Base-by-base conservation (phyloP, 805 yeast species). In the Candida morakotiae region DNA sequence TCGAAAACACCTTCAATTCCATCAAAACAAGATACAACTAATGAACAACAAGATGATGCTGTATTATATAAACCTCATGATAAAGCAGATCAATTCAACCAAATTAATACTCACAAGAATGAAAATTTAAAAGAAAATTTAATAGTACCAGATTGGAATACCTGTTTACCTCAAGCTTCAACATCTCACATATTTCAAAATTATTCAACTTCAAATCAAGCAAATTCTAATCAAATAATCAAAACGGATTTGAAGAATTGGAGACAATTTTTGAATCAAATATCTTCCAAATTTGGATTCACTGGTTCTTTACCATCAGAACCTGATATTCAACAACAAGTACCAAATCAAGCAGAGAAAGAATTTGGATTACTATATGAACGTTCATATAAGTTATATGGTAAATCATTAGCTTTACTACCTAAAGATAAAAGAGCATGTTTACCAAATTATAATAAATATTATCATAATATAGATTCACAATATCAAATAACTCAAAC, bases 61-160 rank as follows among this genome's bases (percentile, higher is more conserved):
- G 72, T 67, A 3, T 54, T 67, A 39, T 67, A 67, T 47, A 66
- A 65, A 41, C 67, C 72, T 5, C 73, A 67, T 39, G 57, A 60
- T 35, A 57, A 64, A 34, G 54, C 71, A 5, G 48, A 55, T 22
- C 66, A 67, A 39, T 67, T 67, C 51, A 56, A 51, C 39, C 57
- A 64, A 40, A 65, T 67, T 42, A 64, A 67, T 44, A 67, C 71
- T 6, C 73, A 66, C 47, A 65, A 62, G 41, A 67, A 67, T 48
- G 72, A 67, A 43, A 65, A 67, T 49, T 45, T 67, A 27, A 44
- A 42, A 26, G 70, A 64, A 34, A 67, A 67, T 43, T 45, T 58
- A 9, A 62, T 67, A 35, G 72, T 67, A 9, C 73, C 73, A 9
- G 56, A 56, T 34, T 67, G 73, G 73, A 47, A 59, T 22, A 42